Conservation (phyloP, 306 rosid genomes). For the Glycine soja region DNA sequence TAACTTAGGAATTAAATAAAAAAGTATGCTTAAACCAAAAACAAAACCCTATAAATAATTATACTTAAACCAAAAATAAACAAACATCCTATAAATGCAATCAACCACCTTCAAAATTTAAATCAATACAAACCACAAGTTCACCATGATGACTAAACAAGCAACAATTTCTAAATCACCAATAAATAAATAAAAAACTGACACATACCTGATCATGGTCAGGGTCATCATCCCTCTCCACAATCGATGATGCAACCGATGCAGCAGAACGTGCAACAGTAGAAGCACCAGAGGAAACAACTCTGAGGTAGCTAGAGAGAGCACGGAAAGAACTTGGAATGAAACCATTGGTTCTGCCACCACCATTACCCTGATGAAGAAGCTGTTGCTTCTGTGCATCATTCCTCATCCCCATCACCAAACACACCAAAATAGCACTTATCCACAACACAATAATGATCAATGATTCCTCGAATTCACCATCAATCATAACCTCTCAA, state of each 20-base stretch:
- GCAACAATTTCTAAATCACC: conserved; percentile 17
- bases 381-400: conserved; percentile 76
- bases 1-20: neutral
- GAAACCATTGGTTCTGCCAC: conserved; percentile 69
- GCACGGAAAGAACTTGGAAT: conserved; percentile 88
- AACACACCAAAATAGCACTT: conserved; percentile 49
- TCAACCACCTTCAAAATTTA: conserved; percentile 8
- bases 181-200: neutral
- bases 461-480: conserved; percentile 62
- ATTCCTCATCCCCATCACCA: conserved; percentile 90
- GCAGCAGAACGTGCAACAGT: conserved; percentile 95
- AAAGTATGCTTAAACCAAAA: neutral
- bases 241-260: conserved; percentile 88
- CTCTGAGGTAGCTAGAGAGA: conserved; percentile 80
- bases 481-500: conserved; percentile 68
- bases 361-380: conserved; percentile 61
- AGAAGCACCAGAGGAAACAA: conserved; percentile 94
- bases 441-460: conserved; percentile 57
- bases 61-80: conserved; percentile 36
- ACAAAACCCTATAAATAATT: neutral
- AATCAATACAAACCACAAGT: conserved; percentile 10
- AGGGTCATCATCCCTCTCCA: conserved; percentile 78
- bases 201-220: conserved; percentile 80
- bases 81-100: conserved; percentile 30
- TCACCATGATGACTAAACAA: conserved; percentile 11